A percentile compares a stretch with the other conserved stretches of the same genome.
Conservation (phyloP, 2,329 filamentous ascomycete genomes). For the Cladobotryum mycophilum region DNA sequence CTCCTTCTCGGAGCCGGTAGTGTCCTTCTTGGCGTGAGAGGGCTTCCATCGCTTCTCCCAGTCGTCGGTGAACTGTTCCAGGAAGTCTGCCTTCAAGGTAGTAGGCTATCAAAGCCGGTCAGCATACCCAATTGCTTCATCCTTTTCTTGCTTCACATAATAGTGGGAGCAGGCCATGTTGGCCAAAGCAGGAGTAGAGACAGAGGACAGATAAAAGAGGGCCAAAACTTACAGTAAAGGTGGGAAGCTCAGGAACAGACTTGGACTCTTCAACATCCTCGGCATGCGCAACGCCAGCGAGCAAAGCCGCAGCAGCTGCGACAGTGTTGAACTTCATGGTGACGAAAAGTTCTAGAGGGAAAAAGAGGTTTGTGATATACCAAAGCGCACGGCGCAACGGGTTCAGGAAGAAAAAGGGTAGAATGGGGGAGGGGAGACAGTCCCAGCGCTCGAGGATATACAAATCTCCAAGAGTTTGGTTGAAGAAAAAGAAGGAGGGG, state of each 20-base stretch:
- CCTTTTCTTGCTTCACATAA: too few species aligned
- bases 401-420: conserved; percentile 8
- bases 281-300: conserved; percentile 63
- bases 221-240: conserved; percentile 74
- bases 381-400: conserved; percentile 19
- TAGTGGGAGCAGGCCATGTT: background rate
- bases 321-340: conserved; percentile 81
- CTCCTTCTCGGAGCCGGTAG: conserved; percentile 64
- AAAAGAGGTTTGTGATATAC: conserved; percentile 11
- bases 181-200: background rate
- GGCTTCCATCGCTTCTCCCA: conserved; percentile 93
- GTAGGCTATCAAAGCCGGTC: conserved; percentile 58
- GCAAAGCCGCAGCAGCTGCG: conserved; percentile 65
- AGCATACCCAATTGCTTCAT: conserved; percentile 16
- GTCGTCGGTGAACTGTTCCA: conserved; percentile 97
- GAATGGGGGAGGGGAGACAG: conserved; percentile 9
- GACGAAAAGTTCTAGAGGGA: conserved; percentile 23
- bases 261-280: conserved; percentile 61
- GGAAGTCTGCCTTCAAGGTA: conserved; percentile 82
- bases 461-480: conserved; percentile 23
- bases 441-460: conserved; percentile 24
- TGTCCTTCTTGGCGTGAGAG: conserved; percentile 94
- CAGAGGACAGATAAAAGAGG: background rate
- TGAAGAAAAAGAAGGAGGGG: conserved; percentile 15
- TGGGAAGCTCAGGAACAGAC: conserved; percentile 61